phyloP scores from a whole-genome alignment of 2,329 filamentous ascomycete species.

The Akanthomyces uredinophilus region DNA sequence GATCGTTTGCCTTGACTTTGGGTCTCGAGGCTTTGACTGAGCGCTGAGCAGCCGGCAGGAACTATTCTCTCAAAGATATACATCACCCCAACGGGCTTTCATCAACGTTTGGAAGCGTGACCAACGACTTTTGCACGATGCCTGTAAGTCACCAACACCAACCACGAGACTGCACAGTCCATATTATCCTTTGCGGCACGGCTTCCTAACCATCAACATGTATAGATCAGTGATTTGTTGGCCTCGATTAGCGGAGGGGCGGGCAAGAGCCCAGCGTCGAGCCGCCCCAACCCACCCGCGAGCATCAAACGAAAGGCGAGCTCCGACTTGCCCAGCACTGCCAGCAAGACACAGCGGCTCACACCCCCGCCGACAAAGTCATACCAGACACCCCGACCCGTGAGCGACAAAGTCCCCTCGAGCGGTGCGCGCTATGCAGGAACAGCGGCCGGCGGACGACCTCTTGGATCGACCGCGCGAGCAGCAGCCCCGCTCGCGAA shows the following conservation, averaged over 20 bases:
- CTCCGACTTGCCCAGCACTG: conserved; percentile 38
- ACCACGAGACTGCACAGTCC: neutral
- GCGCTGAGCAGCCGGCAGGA: conserved; percentile 14
- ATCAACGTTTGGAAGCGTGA: neutral
- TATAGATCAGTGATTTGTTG: conserved; percentile 48
- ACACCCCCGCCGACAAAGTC: conserved; percentile 17
- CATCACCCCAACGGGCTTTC: neutral
- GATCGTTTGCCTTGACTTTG: conserved; percentile 12
- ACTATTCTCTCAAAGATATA: neutral
- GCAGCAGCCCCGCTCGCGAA: neutral
- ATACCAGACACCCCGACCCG: conserved; percentile 10
- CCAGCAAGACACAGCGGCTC: conserved; percentile 38
- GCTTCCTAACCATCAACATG: neutral
- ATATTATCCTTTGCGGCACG: neutral
- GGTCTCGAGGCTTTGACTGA: conserved; percentile 12
- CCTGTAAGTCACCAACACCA: conserved; percentile 17
- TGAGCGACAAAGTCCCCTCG: neutral
- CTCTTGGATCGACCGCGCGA: neutral
- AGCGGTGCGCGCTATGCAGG: neutral
- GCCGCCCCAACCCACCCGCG: conserved; percentile 23
- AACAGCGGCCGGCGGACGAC: neutral
- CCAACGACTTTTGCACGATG: conserved; percentile 15
- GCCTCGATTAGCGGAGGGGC: conserved; percentile 57
- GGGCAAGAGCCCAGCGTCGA: conserved; percentile 30
- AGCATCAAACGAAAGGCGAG: conserved; percentile 53